Evolutionary conservation across 1,139 yeast genomes (phyloP).

Genomic region (Debaryomyces fabryi): DNA sequence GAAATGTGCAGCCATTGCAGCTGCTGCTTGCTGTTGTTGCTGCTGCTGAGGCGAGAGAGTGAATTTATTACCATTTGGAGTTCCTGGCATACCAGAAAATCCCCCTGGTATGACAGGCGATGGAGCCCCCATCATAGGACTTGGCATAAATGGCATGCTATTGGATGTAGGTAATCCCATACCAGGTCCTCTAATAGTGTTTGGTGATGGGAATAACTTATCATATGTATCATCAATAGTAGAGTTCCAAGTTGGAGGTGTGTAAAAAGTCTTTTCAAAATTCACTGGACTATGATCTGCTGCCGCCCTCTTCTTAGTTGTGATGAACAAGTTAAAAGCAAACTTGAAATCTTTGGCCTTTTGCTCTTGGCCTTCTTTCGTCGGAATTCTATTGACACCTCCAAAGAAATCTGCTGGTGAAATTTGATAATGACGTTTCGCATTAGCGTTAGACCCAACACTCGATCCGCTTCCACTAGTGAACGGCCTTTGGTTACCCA

Average conservation of each 20-base stretch:
- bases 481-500: constrained; percentile 37
- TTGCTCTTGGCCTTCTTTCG: constrained; percentile 41
- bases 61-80: constrained; percentile 22
- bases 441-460: constrained; percentile 18
- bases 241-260: constrained; percentile 81
- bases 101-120: constrained; percentile 16
- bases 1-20: constrained; percentile 38
- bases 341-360: constrained; percentile 40
- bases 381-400: constrained; percentile 49
- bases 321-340: constrained; percentile 61
- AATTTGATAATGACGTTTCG: constrained; percentile 45
- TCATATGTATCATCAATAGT: constrained; percentile 59
- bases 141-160: constrained; percentile 31
- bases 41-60: constrained; percentile 32
- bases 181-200: constrained; percentile 17
- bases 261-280: constrained; percentile 64
- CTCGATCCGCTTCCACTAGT: constrained; percentile 22
- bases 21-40: constrained; percentile 28
- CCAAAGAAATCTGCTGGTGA: constrained; percentile 55
- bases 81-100: constrained; percentile 16
- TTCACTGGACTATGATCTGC: constrained; percentile 32
- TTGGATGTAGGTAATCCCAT: constrained; percentile 25
- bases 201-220: constrained; percentile 42
- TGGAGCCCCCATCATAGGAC: constrained; percentile 34
- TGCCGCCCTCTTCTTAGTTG: constrained; percentile 39